Base-by-base conservation (phyloP, 345 rosid genomes). In the Eucalyptus virginea region DNA sequence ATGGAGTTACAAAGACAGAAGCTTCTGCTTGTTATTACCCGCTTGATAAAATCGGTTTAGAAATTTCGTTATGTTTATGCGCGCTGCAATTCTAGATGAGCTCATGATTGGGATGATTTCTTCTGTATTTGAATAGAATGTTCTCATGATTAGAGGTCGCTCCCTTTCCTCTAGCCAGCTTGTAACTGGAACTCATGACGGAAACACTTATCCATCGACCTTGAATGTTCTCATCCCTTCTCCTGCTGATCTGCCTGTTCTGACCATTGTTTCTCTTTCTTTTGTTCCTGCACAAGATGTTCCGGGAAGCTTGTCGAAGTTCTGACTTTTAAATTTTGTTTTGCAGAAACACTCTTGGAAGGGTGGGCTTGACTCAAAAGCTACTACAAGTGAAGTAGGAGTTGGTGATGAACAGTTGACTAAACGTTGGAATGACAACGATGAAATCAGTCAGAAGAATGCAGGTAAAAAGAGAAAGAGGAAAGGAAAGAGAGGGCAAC, bases 401-500 rank as follows among this genome's bases (percentile, higher is more conserved):
- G 89, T 86, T 62, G 90, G 87, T 40, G 92, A 91, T 45, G 93
- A 62, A 37, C 48, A 3, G 45, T 72, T 72, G 42, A 72, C 44
- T 18, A 72, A 12, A 37, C 45, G 15, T 72, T 37, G 83, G 83
- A 89, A 89, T 47, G 62, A 81, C 87, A 91, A 88, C 48, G 50
- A 67, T 83, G 91, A 89, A 81, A 67, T 81, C 65, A 67, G 44
- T 42, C 94, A 52, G 88, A 91, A 56, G 32, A 87, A 47, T 4
- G 87, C 37, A 65, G 89, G 88, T 44, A 95, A 91, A 40, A 96
- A 93, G 94, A 94, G 90, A 90, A 96, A 91, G 94, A 94, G 91
- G 80, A 97, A 95, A 86, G 94, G 97, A 49, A 97, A 96, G 94
- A 94, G 94, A n/a, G 93, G 93, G 83, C 96, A 94, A 56, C 91